phyloP scores from a whole-genome alignment of 1,284 basidiomycete species.

The Trametes hirsuta region DNA sequence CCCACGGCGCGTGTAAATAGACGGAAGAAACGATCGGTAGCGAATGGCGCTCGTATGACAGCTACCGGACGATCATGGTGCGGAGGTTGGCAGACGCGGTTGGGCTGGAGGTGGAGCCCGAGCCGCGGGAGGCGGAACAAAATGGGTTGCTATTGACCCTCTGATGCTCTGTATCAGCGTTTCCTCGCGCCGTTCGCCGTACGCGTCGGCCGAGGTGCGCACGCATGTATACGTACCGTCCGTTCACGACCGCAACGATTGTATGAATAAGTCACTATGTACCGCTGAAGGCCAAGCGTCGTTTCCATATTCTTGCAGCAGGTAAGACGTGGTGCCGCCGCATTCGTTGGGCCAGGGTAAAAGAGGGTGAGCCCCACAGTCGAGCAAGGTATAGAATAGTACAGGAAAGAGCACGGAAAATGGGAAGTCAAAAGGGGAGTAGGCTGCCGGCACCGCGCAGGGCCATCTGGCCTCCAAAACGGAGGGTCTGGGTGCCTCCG shows the following conservation, averaged over 20 bases:
- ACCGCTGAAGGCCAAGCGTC: not conserved
- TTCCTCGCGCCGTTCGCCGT: not conserved
- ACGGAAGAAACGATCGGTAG: slow-evolving; percentile 30
- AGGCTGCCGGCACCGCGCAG: slow-evolving; percentile 81
- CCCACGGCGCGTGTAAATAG: not conserved
- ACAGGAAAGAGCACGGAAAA: not conserved
- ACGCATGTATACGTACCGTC: slow-evolving; percentile 7
- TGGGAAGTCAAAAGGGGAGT: slow-evolving; percentile 64
- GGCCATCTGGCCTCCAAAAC: slow-evolving; percentile 82
- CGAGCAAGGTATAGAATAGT: slow-evolving; percentile 9
- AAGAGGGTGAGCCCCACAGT: not conserved
- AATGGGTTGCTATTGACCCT: slow-evolving; percentile 18
- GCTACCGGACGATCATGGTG: slow-evolving; percentile 72
- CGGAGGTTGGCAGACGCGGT: slow-evolving; percentile 62
- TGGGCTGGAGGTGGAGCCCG: slow-evolving; percentile 49
- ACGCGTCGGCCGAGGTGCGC: not conserved
- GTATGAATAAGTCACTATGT: slow-evolving; percentile 11
- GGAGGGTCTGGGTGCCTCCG: slow-evolving; percentile 79
- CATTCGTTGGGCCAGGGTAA: not conserved
- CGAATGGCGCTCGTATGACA: slow-evolving; percentile 61
- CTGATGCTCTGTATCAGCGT: slow-evolving; percentile 3
- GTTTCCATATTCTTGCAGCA: not conserved
- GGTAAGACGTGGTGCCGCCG: not conserved
- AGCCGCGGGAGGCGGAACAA: slow-evolving; percentile 26
- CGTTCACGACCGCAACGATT: slow-evolving; percentile 13